Evolutionary conservation across 768 basidiomycete genomes (phyloP).

Genomic region (Bullera alba): DNA sequence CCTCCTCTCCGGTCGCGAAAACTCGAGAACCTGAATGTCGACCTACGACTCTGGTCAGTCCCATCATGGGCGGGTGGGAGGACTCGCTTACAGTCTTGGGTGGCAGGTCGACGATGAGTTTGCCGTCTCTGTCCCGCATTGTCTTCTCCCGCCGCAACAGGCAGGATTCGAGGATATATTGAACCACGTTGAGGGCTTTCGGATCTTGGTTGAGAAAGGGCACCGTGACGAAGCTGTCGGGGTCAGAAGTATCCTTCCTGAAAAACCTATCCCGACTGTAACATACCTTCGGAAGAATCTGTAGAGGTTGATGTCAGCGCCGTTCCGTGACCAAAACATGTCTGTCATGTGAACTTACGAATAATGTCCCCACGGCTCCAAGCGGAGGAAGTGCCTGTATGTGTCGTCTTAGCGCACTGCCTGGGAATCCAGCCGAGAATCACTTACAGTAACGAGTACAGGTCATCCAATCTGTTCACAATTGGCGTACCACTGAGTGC

Average conservation of each 20-base stretch:
- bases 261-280: neutral
- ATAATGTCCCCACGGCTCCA: slow-evolving; percentile 48
- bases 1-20: slow-evolving; percentile 70
- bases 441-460: slow-evolving; percentile 65
- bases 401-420: slow-evolving; percentile 7
- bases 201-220: slow-evolving; percentile 87
- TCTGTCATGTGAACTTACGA: slow-evolving; percentile 43
- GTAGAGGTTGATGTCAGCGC: slow-evolving; percentile 42
- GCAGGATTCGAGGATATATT: slow-evolving; percentile 83
- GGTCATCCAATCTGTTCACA: slow-evolving; percentile 84
- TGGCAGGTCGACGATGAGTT: slow-evolving; percentile 79
- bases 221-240: slow-evolving; percentile 69
- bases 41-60: slow-evolving; percentile 51
- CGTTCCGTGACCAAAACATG: slow-evolving; percentile 45
- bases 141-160: slow-evolving; percentile 85
- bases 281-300: slow-evolving; percentile 73
- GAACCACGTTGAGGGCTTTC: slow-evolving; percentile 89
- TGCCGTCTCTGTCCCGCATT: slow-evolving; percentile 79
- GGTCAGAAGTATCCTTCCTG: neutral
- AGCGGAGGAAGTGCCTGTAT: slow-evolving; percentile 45
- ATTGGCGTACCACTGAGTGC: slow-evolving; percentile 94
- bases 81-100: slow-evolving; percentile 66
- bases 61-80: neutral
- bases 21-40: slow-evolving; percentile 65
- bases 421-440: neutral